Evolutionary conservation across 768 basidiomycete species (phyloP).

Genomic region (Boletus tomentosulus): DNA sequence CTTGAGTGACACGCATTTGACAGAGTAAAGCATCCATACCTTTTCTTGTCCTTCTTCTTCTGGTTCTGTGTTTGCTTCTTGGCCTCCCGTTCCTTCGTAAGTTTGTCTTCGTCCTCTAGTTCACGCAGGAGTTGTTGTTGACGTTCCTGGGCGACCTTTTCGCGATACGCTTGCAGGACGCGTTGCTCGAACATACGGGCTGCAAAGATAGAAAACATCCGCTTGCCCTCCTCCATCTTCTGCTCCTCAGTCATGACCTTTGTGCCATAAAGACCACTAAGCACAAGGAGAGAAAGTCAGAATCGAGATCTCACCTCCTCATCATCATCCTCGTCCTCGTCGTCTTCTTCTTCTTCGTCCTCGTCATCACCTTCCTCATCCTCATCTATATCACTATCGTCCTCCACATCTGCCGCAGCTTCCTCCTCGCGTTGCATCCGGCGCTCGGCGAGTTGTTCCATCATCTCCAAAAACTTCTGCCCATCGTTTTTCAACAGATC

Average conservation of each 20-base stretch:
- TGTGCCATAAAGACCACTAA: constrained; percentile 9
- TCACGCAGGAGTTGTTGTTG: constrained; percentile 91
- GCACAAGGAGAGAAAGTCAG: constrained; percentile 3
- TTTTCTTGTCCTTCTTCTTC: constrained; percentile 99
- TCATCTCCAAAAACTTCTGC: constrained; percentile 99
- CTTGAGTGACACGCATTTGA: constrained; percentile 3
- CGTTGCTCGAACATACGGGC: constrained; percentile 99
- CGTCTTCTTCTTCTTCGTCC: constrained; percentile 63
- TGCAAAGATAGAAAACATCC: constrained; percentile 99
- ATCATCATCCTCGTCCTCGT: constrained; percentile 46
- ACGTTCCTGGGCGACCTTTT: constrained; percentile 94
- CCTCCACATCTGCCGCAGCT: constrained; percentile 56
- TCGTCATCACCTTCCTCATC: constrained; percentile 59
- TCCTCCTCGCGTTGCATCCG: constrained; percentile 88
- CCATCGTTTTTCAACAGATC: constrained; percentile 98
- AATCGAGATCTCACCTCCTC: constrained; percentile 38
- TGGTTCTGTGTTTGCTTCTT: constrained; percentile 93
- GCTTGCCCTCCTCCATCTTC: constrained; percentile 98
- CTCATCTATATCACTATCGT: constrained; percentile 58
- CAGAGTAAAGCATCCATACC: constrained; percentile 43
- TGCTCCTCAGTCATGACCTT: constrained; percentile 90
- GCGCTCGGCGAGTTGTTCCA: constrained; percentile 96
- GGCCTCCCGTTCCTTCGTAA: constrained; percentile 79
- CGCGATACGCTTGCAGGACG: constrained; percentile 92
- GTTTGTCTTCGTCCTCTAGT: constrained; percentile 92